Percentiles rank a stretch among this genome's conserved stretches.
Evolutionary conservation across 345 rosid genomes (phyloP).

Genomic region (Populus pruinosa): DNA sequence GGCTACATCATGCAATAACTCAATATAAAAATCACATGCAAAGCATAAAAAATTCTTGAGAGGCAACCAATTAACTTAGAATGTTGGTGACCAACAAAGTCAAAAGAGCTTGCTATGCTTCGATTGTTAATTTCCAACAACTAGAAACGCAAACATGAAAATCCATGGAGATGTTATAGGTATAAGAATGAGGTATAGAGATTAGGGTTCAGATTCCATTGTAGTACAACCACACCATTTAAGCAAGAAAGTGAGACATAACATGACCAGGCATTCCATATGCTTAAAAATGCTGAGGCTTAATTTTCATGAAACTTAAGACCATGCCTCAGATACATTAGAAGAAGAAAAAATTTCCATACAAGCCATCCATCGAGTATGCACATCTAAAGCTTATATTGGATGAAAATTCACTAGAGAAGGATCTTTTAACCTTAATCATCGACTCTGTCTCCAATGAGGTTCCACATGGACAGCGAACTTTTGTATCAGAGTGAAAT

Average conservation of each 20-base stretch:
- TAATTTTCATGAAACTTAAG: not conserved
- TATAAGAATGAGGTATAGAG: not conserved
- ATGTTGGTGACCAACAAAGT: not conserved
- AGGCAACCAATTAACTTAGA: not conserved
- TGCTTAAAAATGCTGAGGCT: not conserved
- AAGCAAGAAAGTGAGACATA: not conserved
- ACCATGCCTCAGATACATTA: not conserved
- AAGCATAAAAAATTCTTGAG: not conserved
- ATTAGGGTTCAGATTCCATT: not conserved
- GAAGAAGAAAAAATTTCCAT: not conserved
- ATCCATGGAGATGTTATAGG: not conserved
- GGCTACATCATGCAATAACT: not conserved
- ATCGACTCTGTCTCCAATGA: conserved; percentile 63
- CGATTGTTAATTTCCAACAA: not conserved
- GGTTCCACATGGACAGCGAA: conserved; percentile 93
- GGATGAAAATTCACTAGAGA: not conserved
- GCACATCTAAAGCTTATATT: not conserved
- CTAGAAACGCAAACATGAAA: not conserved
- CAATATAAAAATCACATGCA: not conserved
- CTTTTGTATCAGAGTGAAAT: conserved; percentile 50
- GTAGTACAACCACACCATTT: not conserved
- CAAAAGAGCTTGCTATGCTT: not conserved
- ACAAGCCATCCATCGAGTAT: not conserved
- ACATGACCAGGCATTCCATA: not conserved
- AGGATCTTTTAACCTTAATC: conserved; percentile 50